Percentiles rank a stretch among this genome's conserved stretches.
Conservation (phyloP, 177 flowering plant species). For the Vitis hybrid region DNA sequence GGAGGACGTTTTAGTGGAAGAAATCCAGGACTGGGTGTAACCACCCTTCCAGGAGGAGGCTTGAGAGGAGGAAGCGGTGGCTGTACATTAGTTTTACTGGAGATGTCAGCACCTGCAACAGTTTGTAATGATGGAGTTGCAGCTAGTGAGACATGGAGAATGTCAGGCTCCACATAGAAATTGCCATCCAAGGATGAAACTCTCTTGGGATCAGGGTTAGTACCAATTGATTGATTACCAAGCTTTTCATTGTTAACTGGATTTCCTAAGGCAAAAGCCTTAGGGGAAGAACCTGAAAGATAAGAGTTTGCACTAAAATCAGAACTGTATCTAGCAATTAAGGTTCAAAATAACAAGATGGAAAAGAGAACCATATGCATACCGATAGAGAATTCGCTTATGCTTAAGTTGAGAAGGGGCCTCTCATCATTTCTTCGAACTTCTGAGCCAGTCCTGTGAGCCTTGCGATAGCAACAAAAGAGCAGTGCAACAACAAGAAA, state of each 20-base stretch:
- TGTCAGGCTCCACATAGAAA: constrained; percentile 29
- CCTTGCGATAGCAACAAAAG: constrained; percentile 50
- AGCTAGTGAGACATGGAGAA: constrained; percentile 20
- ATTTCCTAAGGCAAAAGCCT: constrained; percentile 31
- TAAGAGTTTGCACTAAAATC: constrained; percentile 16
- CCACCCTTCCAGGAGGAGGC: constrained; percentile 26
- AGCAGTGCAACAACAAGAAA: constrained; percentile 52
- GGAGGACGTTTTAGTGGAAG: constrained; percentile 58
- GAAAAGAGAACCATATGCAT: constrained; percentile 14
- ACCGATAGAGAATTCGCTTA: constrained; percentile 73
- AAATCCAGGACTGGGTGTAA: not conserved
- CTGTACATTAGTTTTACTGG: constrained; percentile 19
- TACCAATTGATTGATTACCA: constrained; percentile 30
- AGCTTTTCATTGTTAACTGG: constrained; percentile 46
- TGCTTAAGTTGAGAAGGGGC: constrained; percentile 81
- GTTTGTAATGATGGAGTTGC: constrained; percentile 25
- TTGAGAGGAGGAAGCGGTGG: constrained; percentile 20
- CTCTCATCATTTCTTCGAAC: constrained; percentile 70
- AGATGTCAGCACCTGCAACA: constrained; percentile 13
- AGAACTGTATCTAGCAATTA: constrained; percentile 3
- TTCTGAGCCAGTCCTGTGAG: constrained; percentile 33
- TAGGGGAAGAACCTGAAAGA: constrained; percentile 66
- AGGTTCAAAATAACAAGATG: not conserved
- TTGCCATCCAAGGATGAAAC: constrained; percentile 27
- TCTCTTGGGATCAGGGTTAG: constrained; percentile 25